phyloP scores from a whole-genome alignment of 208 protist species.

The Pavlovales sp. region DNA sequence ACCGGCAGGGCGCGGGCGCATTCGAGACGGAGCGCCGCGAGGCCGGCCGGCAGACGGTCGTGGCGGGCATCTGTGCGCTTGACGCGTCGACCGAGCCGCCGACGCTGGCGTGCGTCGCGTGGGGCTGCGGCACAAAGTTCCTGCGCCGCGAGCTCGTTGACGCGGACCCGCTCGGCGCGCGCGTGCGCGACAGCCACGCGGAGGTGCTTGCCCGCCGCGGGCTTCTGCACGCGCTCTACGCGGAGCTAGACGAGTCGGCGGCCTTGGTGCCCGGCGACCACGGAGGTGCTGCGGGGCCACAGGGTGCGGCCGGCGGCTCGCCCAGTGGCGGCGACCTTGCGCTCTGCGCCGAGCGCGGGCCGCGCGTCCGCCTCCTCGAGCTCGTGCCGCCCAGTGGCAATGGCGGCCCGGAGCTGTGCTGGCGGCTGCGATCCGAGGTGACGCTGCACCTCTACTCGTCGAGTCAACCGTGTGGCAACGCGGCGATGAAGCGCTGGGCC shows the following conservation, averaged over 20 bases:
- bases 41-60: neutral
- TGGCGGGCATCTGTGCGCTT: neutral
- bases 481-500: constrained; percentile 20
- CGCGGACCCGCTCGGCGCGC: neutral
- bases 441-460: constrained; percentile 19
- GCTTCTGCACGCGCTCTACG: neutral
- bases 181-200: constrained; percentile 32
- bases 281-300: too few species aligned
- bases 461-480: constrained; percentile 27
- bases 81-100: too few species aligned
- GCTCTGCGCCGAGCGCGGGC: too few species aligned
- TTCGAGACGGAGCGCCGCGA: neutral
- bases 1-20: neutral
- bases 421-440: neutral
- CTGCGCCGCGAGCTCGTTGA: neutral
- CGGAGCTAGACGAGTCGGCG: neutral
- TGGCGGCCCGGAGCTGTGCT: neutral
- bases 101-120: neutral
- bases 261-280: too few species aligned
- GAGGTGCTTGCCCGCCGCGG: constrained; percentile 30
- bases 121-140: constrained; percentile 27
- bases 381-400: neutral
- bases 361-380: neutral
- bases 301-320: too few species aligned
- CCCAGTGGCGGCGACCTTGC: too few species aligned